A percentile compares a stretch with the other conserved stretches of the same genome.
phyloP scores from a whole-genome alignment of 768 basidiomycete species.

The Brasilioporus rufonigricans region DNA sequence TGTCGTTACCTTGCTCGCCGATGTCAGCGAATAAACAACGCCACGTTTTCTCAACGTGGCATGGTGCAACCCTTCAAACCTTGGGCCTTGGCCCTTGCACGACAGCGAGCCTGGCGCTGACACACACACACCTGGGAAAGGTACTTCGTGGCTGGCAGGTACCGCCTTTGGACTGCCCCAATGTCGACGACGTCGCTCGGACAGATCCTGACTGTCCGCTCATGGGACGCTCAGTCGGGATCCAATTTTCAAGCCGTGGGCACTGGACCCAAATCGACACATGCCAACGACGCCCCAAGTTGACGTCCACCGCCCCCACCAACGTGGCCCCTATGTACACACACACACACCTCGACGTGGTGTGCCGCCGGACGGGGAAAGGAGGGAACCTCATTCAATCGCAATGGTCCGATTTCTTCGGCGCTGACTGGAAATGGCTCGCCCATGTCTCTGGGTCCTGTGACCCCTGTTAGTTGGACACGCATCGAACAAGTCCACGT shows the following conservation, averaged over 20 bases:
- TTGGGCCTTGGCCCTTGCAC: background rate
- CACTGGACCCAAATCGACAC: background rate
- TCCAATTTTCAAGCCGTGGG: background rate
- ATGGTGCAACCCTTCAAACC: slow-evolving; percentile 1
- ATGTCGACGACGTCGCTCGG: background rate
- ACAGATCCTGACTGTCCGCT: background rate
- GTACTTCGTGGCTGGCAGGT: background rate
- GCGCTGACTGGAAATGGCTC: background rate
- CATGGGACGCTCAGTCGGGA: background rate
- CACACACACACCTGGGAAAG: background rate
- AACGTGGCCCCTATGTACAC: background rate
- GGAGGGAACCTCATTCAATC: background rate
- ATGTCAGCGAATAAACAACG: background rate
- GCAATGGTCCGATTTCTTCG: background rate
- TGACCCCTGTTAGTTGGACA: background rate
- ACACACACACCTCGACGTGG: background rate
- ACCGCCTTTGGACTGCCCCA: slow-evolving; percentile 1
- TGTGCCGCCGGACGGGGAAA: background rate
- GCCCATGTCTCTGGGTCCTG: background rate
- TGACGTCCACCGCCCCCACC: background rate
- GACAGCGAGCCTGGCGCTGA: background rate
- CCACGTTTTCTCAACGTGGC: slow-evolving; percentile 9
- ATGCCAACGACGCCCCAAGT: background rate
- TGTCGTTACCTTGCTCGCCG: background rate
- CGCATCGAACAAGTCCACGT: slow-evolving; percentile 1